Base-by-base conservation (phyloP, 805 yeast species). In the Cyberlindnera mississippiensis region DNA sequence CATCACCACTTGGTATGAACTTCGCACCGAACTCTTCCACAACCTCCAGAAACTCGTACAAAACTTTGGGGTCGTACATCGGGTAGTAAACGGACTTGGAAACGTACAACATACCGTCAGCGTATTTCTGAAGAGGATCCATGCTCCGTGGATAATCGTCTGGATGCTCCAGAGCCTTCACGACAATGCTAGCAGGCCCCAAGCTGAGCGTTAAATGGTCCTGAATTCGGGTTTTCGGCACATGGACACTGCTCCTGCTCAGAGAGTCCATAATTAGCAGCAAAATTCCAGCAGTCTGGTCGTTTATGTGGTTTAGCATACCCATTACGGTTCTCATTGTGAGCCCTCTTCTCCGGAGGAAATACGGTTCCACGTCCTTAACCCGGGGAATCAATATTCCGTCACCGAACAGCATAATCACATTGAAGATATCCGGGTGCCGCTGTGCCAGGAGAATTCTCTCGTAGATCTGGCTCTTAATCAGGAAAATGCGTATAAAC, bases 31-130 rank as follows among this genome's bases (percentile, higher is more conserved):
- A 56, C 12, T 49, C 46, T 5, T 40, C 28, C 1, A 48, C 36
- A 6, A 51, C 40, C 2, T 49, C 52, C 8, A 34, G 20, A 27
- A 52, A 46, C 38, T 56, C 61, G 20, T 38, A 31, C 3, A 57
- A 28, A 4, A 50, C 38, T 10, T 39, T 31, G 8, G 51, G 40
- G 19, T 48, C 33, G 38, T 57, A 57, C 3, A 40, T 44, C 14
- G 61, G 60, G 15, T 45, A 35, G 43, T 53, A 49, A 3, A 55
- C 42, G 6, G 37, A 43, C 26, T 45, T 48, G 0, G 49, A 40
- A 1, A 55, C 51, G 35, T 46, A 51, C 13, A 47, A 10, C 13
- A 47, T 37, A 2, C 53, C 51, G 42, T 55, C 56, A 4, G 57
- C 53, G 35, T 33, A 41, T 6, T 30, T 34, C 26, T 51, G 40